Base-by-base conservation (phyloP, 169 alveolate genomes). In the Plasmodium gaboni region DNA sequence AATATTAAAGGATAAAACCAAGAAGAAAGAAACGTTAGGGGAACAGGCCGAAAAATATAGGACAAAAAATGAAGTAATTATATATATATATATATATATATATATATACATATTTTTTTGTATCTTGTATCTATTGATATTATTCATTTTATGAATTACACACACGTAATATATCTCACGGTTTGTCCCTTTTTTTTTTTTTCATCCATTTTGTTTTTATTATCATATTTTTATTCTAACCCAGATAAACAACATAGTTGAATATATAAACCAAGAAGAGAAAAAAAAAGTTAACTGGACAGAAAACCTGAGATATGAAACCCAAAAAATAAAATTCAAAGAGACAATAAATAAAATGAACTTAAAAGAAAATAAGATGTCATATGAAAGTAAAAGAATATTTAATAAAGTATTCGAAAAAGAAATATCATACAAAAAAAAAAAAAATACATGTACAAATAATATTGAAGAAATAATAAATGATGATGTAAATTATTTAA, bases 1-100 rank as follows among this genome's bases (percentile, higher is more conserved):
- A 70, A 13, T 32, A n/a, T 48, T 78, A 64, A 78, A 42, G 26
- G 78, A 78, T n/a, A 67, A 70, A 57, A 78, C 89, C 3, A 78
- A 64, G 6, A 78, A 78, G 44, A 19, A 69, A 17, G 89, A 78
- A 50, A 78, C 89, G 13, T 55, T 78, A 24, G 89, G 71, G 22
- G 89, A 78, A n/a, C 89, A 78, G 15, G 89, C 78, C n/a, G 89
- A 78, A 17, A 78, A 78, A 44, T 78, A 78, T 28, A 50, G 89
- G 48, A 70, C 64, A 24, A 17, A 69, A 15, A 78, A 78, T 68
- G 89, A 78, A 32, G 89, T 78, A 78, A 65, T 12, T 72, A 22
- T 55, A 12, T 44, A 15, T n/a, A 68, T 68, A 42, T 46, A 2
- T 44, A 42, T 17, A 68, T 68, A 42, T 44, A 12, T 68, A 15